These are phyloP conservation scores for Spinacia oleracea DNA, from an alignment of 179 eudicot species.

Conservation along the genomic window DNA sequence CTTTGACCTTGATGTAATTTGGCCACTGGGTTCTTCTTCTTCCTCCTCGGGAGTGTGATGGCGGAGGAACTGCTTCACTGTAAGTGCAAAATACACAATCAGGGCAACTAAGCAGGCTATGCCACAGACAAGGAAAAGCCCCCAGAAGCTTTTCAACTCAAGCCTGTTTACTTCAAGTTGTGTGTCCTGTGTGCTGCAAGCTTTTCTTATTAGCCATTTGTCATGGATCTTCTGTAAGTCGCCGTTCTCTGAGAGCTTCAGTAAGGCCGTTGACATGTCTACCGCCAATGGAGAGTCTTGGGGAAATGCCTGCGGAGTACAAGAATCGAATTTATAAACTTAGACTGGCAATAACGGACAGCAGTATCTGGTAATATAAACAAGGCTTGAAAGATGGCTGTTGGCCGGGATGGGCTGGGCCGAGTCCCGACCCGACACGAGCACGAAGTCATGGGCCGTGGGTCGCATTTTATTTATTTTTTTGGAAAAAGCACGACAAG, in stretches of 20 bases:
- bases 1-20: slow-evolving; percentile 21
- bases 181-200: slow-evolving; percentile 58
- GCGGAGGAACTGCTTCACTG: slow-evolving; percentile 35
- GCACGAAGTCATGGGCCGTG: too few species aligned
- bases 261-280: slow-evolving; percentile 77
- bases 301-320: slow-evolving; percentile 62
- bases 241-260: slow-evolving; percentile 68
- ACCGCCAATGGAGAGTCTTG: slow-evolving; percentile 79
- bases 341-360: not conserved
- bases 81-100: slow-evolving; percentile 33
- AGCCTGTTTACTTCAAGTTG: slow-evolving; percentile 58
- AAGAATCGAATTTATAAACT: not conserved
- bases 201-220: slow-evolving; percentile 64
- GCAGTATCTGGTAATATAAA: not conserved
- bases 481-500: too few species aligned
- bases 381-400: not conserved
- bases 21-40: slow-evolving; percentile 15
- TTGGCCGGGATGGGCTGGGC: too few species aligned
- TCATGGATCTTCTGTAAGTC: slow-evolving; percentile 81
- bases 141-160: slow-evolving; percentile 69
- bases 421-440: too few species aligned
- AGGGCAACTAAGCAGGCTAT: slow-evolving; percentile 57
- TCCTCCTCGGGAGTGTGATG: slow-evolving; percentile 37
- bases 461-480: too few species aligned
- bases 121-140: slow-evolving; percentile 66